Conservation (phyloP, 306 rosid species). For the Carpinus fangiana region DNA sequence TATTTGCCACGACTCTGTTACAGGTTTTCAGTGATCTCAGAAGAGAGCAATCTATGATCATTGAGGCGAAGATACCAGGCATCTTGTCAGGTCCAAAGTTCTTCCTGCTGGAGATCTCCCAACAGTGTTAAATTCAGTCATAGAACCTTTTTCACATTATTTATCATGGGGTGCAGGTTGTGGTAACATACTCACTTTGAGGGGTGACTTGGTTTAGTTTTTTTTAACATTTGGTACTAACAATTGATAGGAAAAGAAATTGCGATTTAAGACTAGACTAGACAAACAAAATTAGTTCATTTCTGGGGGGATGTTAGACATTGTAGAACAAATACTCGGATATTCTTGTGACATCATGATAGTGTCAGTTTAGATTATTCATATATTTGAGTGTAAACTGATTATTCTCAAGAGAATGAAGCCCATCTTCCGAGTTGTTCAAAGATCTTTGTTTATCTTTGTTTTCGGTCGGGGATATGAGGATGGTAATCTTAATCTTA, state of each 20-base stretch:
- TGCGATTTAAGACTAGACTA: neutral
- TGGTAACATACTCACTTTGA: slow-evolving; percentile 2
- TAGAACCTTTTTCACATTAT: neutral
- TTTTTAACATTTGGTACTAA: neutral
- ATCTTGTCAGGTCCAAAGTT: neutral
- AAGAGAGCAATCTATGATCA: neutral
- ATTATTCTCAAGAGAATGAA: neutral
- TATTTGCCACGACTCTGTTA: neutral
- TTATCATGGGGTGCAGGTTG: neutral
- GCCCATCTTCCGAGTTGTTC: neutral
- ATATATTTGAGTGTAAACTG: neutral
- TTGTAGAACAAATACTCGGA: neutral
- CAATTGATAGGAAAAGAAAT: neutral
- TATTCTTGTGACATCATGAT: neutral
- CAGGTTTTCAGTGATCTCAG: slow-evolving; percentile 1
- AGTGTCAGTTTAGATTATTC: neutral
- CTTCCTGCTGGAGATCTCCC: neutral
- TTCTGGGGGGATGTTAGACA: neutral
- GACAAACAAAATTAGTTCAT: slow-evolving; percentile 1
- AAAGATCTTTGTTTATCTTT: no score
- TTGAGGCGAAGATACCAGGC: neutral
- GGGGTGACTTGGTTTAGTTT: neutral
- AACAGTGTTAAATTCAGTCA: neutral
- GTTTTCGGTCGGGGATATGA: no score
- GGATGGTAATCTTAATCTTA: no score